Evolutionary conservation across 768 basidiomycete genomes (phyloP), one percentile per base, ranked within the genome.

Genomic region (Pleurotus platypus): DNA sequence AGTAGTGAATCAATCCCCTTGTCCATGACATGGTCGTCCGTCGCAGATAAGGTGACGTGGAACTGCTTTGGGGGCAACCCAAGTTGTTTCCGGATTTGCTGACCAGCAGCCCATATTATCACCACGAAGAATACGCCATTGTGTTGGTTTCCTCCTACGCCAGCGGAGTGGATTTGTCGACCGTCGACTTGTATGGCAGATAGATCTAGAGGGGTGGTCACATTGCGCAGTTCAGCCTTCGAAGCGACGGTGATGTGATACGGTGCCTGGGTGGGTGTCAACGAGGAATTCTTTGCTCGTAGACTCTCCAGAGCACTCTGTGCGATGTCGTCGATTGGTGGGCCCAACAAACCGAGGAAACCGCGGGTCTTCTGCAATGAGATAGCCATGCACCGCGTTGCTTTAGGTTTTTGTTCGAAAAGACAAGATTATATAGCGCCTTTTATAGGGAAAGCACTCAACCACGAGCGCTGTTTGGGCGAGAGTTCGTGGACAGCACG

Each of bases 41-140:
- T 61, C 7, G 59, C 51, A 11, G 80, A 76, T 9, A 85, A 69
- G 5, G 77, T 78, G 62, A 84, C 77, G 63, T 84, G 79, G 61
- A 85, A 84, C n/a, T 82, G 70, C 64, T 79, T 80, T 3, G 78
- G 75, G 16, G 76, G 70, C 5, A 84, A 71, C 2, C 79, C 79
- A 9, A 78, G 67, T 38, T 71, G 70, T 62, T 78, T 82, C 2
- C 83, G 76, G 30, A 80, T 64, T 18, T 72, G 70, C 59, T 84
- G 80, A 5, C 79, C 83, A 9, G 75, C 74, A 24, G 79, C 78
- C 81, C 82, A 83, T 2, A 84, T 69, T n/a, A 84, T 67, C 7
- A 81, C 76, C 15, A 79, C 72, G 62, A 78, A 84, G 60, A 66
- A 73, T n/a, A 76, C 69, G 1, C 66, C 68, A n/a, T 58, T 30